phyloP scores from a whole-genome alignment of 2,329 filamentous ascomycete species.

The Parastagonospora avenae region DNA sequence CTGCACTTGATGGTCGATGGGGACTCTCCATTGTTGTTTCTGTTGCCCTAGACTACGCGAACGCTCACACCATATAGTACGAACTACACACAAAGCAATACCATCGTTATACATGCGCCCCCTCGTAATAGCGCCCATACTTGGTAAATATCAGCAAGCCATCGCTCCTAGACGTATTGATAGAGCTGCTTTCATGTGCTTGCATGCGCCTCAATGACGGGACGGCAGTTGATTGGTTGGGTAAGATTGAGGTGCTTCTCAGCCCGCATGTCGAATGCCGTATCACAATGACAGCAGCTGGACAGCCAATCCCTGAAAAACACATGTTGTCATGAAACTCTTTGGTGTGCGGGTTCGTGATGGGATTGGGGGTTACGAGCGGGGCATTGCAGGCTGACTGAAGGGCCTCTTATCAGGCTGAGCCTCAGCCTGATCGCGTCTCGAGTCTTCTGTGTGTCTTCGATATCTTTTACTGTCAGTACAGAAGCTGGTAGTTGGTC shows the following conservation, averaged over 20 bases:
- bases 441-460: too few species aligned
- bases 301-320: background rate
- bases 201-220: background rate
- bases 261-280: background rate
- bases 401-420: background rate
- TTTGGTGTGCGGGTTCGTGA: background rate
- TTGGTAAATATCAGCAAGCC: too few species aligned
- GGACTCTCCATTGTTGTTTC: background rate
- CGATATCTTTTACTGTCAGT: too few species aligned
- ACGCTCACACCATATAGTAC: too few species aligned
- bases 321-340: background rate
- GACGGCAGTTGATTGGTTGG: background rate
- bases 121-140: too few species aligned
- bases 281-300: background rate
- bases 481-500: too few species aligned
- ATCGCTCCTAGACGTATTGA: too few species aligned
- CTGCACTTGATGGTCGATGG: background rate
- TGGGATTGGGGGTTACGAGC: background rate
- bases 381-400: background rate
- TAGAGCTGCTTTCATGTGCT: background rate
- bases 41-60: too few species aligned
- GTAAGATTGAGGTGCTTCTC: background rate
- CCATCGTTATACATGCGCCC: too few species aligned
- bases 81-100: too few species aligned
- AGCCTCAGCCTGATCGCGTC: background rate